These are phyloP conservation scores for Pseudoscleropodium purum DNA, from an alignment of 225 moss, liverwort and hornwort genomes.

Conservation along the genomic window DNA sequence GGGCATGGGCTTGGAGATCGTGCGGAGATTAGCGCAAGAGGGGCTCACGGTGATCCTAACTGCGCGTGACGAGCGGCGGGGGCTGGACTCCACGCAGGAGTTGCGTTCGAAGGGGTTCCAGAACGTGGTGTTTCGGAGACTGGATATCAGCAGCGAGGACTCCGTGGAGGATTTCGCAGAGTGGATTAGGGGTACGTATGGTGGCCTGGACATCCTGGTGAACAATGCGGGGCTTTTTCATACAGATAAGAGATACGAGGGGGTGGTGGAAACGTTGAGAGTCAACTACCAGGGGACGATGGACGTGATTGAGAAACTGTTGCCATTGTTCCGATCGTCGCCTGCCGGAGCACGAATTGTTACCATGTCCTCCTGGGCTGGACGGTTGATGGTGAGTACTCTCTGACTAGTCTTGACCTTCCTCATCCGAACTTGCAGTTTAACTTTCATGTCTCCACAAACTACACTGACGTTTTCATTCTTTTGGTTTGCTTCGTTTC, in stretches of 20 bases:
- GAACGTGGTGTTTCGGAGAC: conserved; percentile 38
- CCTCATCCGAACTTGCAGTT: neutral
- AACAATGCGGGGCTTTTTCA: conserved; percentile 47
- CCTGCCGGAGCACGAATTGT: conserved; percentile 46
- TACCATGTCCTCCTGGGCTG: conserved; percentile 32
- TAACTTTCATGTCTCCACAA: neutral
- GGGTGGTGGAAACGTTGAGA: conserved; percentile 1
- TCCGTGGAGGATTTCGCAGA: conserved; percentile 27
- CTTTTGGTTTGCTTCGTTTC: neutral
- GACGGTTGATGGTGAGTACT: conserved; percentile 31
- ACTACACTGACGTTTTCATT: neutral
- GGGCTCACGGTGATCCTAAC: conserved; percentile 29
- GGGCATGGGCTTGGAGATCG: conserved; percentile 19
- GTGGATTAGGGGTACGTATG: conserved; percentile 39
- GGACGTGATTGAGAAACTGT: conserved; percentile 26
- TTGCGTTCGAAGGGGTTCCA: conserved; percentile 23
- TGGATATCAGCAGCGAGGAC: conserved; percentile 36
- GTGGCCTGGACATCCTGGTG: conserved; percentile 58
- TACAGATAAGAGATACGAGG: neutral
- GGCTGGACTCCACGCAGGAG: conserved; percentile 15
- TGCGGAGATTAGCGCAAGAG: conserved; percentile 3
- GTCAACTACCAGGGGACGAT: conserved; percentile 38
- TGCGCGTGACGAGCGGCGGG: conserved; percentile 32
- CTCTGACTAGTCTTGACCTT: neutral
- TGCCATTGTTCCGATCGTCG: conserved; percentile 37